A percentile compares a stretch with the other conserved stretches of the same genome.
Evolutionary conservation across 2,329 filamentous ascomycete species (phyloP).

Genomic region (Colletotrichum sp.): DNA sequence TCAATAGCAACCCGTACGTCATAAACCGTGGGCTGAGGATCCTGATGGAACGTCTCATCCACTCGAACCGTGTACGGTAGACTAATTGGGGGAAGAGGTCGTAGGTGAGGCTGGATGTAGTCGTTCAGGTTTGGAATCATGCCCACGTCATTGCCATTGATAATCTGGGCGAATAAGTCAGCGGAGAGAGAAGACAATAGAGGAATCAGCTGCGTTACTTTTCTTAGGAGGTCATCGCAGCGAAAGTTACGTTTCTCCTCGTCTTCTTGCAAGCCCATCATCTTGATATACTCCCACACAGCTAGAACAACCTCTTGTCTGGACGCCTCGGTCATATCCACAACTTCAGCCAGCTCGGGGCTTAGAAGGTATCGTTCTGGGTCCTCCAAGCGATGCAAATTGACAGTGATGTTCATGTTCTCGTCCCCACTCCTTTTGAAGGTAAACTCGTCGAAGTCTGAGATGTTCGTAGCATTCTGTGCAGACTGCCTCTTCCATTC

Average conservation of each 20-base stretch:
- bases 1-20: constrained; percentile 86
- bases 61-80: constrained; percentile 93
- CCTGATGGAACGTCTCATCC: constrained; percentile 80
- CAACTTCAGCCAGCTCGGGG: constrained; percentile 78
- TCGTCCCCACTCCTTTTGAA: constrained; percentile 94
- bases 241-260: constrained; percentile 93
- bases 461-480: constrained; percentile 57
- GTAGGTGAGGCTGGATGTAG: constrained; percentile 79
- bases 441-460: constrained; percentile 88
- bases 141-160: constrained; percentile 75
- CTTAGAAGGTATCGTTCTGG: constrained; percentile 85
- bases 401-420: constrained; percentile 89
- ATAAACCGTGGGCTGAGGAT: constrained; percentile 82
- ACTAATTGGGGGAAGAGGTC: constrained; percentile 79
- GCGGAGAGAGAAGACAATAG: neutral
- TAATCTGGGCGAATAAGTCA: constrained; percentile 56
- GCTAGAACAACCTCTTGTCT: constrained; percentile 88
- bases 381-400: constrained; percentile 81
- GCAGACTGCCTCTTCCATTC: constrained; percentile 86
- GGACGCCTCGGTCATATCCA: constrained; percentile 87
- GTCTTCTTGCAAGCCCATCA: constrained; percentile 87
- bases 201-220: constrained; percentile 58
- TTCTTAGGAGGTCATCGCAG: constrained; percentile 82
- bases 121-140: constrained; percentile 87
- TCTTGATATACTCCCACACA: constrained; percentile 93